A percentile compares a stretch with the other conserved stretches of the same genome.
Evolutionary conservation across 805 yeast genomes (phyloP).

Genomic region (Yarrowia porcina): DNA sequence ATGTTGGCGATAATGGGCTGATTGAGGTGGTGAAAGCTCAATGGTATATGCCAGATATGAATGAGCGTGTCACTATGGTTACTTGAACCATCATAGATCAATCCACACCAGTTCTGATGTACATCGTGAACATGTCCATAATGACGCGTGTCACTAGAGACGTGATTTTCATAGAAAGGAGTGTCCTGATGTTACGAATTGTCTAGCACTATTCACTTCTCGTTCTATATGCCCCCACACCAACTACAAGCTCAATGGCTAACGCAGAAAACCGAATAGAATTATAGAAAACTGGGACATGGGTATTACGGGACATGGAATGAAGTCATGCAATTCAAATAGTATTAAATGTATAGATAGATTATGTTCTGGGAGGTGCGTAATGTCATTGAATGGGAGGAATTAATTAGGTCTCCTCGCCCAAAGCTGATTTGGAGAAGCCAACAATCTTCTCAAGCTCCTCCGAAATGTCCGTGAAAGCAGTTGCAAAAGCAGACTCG

Average conservation of each 20-base stretch:
- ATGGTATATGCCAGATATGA: no score
- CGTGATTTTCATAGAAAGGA: no score
- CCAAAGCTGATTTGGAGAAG: constrained; percentile 44
- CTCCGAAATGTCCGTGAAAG: constrained; percentile 47
- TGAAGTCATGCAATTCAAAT: constrained; percentile 13
- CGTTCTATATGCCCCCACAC: no score
- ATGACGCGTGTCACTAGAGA: neutral
- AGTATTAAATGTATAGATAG: constrained; percentile 18
- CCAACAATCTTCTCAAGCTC: constrained; percentile 42
- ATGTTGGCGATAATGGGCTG: neutral
- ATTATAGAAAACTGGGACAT: neutral
- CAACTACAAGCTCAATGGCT: no score
- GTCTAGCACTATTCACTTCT: no score
- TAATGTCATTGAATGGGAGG: neutral
- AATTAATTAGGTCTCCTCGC: constrained; percentile 40
- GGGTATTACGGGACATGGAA: neutral
- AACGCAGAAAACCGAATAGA: constrained; percentile 7
- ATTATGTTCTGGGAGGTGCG: neutral
- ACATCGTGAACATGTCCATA: neutral
- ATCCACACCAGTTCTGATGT: neutral
- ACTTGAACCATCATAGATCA: no score
- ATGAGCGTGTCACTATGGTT: no score
- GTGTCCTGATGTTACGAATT: no score
- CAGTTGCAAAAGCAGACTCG: constrained; percentile 49
- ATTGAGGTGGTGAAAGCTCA: neutral